Base-by-base conservation (phyloP, 345 rosid genomes). In the Excoecaria agallocha region DNA sequence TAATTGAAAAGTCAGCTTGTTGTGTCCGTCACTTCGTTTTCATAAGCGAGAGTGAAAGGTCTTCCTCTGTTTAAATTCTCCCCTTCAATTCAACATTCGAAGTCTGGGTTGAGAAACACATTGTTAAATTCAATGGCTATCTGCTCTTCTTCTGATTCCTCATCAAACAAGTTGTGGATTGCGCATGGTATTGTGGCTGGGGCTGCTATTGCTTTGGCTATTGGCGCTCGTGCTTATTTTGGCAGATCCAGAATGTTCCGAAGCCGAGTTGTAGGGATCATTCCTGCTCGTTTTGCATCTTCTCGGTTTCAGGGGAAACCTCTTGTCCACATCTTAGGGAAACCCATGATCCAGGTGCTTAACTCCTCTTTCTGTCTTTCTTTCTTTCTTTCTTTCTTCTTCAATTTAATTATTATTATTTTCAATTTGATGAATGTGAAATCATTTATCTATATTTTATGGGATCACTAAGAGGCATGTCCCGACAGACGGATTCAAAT, bases 311-410 rank as follows among this genome's bases (percentile, higher is more conserved):
- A 88, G 74, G 98, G 99, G 66, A 95, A 95, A 79, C 99, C 98
- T 54, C 89, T 95, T 51, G 94, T 89, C 64, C 67, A 80, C 59
- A 93, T 95, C 84, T 88, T 93, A 30, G 98, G 98, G 63, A 95
- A 93, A 82, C 96, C 99, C 83, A 95, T 95, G 99, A 95, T 95
- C 80, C 98, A 95, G 97, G 98, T 93, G 71, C 70, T 76, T 30
- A 30, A 30, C 30, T 30, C 30, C 30, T 30, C 30, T 30, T 30
- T 30, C 2, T 30, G 1, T 30, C 30, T 30, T 30, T 30, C 2
- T 30, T 2, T 30, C 2, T 30, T 30, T 30, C 2, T 30, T 30
- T 30, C 2, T 30, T 30, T 30, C n/a, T n/a, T n/a, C n/a, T n/a
- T n/a, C n/a, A n/a, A n/a, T n/a, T n/a, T n/a, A n/a, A n/a, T n/a